These are phyloP conservation scores for Aspergillus luchuensis DNA, from an alignment of 2,329 filamentous ascomycete species.

Conservation along the genomic window DNA sequence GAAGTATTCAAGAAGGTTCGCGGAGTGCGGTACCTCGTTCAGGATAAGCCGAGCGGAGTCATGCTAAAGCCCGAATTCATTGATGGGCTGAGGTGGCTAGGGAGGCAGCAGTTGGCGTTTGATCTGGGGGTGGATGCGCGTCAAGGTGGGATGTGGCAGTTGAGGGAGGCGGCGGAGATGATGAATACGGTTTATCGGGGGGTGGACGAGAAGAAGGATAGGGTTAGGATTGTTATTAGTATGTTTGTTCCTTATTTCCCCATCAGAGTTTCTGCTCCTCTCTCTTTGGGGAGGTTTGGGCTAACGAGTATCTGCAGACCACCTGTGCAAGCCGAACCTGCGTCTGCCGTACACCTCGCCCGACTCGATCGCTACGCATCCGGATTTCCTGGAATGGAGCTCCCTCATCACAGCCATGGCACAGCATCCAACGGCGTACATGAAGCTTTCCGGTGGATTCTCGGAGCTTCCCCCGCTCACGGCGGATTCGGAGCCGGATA, in stretches of 20 bases:
- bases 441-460: slow-evolving; percentile 89
- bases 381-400: slow-evolving; percentile 69
- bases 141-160: slow-evolving; percentile 71
- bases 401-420: slow-evolving; percentile 68
- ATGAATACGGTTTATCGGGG: slow-evolving; percentile 66
- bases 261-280: too few species aligned
- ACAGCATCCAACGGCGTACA: slow-evolving; percentile 67
- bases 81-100: slow-evolving; percentile 66
- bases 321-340: slow-evolving; percentile 86
- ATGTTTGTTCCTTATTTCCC: not conserved
- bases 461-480: slow-evolving; percentile 67
- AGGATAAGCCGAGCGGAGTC: slow-evolving; percentile 69
- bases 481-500: slow-evolving; percentile 20
- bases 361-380: slow-evolving; percentile 44
- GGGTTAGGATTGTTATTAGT: slow-evolving; percentile 68
- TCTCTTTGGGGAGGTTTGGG: not conserved
- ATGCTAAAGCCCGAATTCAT: slow-evolving; percentile 67
- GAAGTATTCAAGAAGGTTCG: slow-evolving; percentile 67
- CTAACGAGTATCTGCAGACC: slow-evolving; percentile 58
- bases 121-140: slow-evolving; percentile 84
- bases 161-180: slow-evolving; percentile 71
- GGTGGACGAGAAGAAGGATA: slow-evolving; percentile 53
- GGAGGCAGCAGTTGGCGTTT: slow-evolving; percentile 67
- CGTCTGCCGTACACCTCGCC: slow-evolving; percentile 56
- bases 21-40: slow-evolving; percentile 81